phyloP scores from a whole-genome alignment of 2,329 filamentous ascomycete genomes.

The Aspergillus clavatus region DNA sequence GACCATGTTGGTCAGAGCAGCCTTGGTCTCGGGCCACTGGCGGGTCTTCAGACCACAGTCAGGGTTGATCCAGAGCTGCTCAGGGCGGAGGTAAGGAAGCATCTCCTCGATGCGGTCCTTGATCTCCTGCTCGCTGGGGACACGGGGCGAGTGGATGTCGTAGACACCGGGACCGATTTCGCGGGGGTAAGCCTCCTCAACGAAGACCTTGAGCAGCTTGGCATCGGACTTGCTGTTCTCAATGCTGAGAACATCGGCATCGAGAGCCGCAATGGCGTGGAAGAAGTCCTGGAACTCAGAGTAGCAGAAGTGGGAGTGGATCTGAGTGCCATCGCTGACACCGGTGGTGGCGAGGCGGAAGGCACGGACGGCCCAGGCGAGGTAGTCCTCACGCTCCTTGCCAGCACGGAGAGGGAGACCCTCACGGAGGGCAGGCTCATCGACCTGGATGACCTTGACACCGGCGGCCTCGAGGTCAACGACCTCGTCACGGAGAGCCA shows the following conservation, averaged over 20 bases:
- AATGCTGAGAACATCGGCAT: constrained; percentile 96
- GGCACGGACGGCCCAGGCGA: constrained; percentile 94
- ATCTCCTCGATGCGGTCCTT: constrained; percentile 97
- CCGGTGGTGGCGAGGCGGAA: constrained; percentile 95
- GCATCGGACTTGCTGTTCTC: constrained; percentile 99
- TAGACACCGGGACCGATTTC: constrained; percentile 99
- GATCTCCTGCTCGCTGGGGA: constrained; percentile 96
- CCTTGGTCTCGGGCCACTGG: constrained; percentile 98
- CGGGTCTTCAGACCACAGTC: constrained; percentile 99
- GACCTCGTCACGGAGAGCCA: constrained; percentile 97
- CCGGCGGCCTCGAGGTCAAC: constrained; percentile 96
- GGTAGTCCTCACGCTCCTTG: constrained; percentile 93
- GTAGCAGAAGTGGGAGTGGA: constrained; percentile 99
- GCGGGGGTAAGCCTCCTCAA: constrained; percentile 92
- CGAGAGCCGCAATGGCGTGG: constrained; percentile 96
- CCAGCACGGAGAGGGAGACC: constrained; percentile 94
- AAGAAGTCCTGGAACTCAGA: constrained; percentile 99
- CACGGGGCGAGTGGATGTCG: constrained; percentile 98
- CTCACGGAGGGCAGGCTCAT: constrained; percentile 98
- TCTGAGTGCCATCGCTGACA: constrained; percentile 93
- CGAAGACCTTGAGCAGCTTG: constrained; percentile 98
- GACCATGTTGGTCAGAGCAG: constrained; percentile 92
- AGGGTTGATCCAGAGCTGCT: constrained; percentile 99
- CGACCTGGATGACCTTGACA: constrained; percentile 97
- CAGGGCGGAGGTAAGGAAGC: constrained; percentile 92